Evolutionary conservation across 148 eudicot genomes (phyloP).

Genomic region (Suaeda aralocaspica): DNA sequence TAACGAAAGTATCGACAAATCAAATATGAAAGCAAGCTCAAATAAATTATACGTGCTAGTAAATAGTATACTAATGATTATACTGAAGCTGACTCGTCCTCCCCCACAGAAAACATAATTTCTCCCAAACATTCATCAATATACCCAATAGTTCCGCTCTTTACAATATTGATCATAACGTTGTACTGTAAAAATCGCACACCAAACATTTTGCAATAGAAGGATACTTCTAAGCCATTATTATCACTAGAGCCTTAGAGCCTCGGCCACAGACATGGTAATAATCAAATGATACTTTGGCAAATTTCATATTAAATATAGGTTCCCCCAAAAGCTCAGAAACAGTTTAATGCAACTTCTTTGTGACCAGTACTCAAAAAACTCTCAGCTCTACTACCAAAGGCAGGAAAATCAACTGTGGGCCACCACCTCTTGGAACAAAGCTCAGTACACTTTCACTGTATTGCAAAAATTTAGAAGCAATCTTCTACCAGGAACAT

Average conservation of each 20-base stretch:
- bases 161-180: conserved; percentile 78
- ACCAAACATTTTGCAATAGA: conserved; percentile 61
- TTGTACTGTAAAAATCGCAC: conserved; percentile 93
- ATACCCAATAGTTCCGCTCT: conserved; percentile 65
- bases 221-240: conserved; percentile 49
- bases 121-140: conserved; percentile 63
- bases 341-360: conserved; percentile 78
- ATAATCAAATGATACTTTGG: conserved; percentile 62
- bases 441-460: conserved; percentile 96
- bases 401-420: conserved; percentile 52
- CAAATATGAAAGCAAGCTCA: not conserved
- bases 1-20: not conserved
- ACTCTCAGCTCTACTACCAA: conserved; percentile 74
- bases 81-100: conserved; percentile 80
- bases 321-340: conserved; percentile 88
- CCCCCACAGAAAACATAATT: conserved; percentile 53
- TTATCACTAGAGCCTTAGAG: conserved; percentile 41
- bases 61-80: conserved; percentile 13
- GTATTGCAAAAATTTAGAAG: conserved; percentile 71
- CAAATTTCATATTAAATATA: conserved; percentile 80
- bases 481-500: conserved; percentile 53
- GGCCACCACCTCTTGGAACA: conserved; percentile 55
- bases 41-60: not conserved
- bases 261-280: conserved; percentile 66
- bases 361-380: conserved; percentile 48